Percentiles rank a stretch among this genome's conserved stretches.
Evolutionary conservation across 345 rosid species (phyloP).

Genomic region (Mercurialis annua): DNA sequence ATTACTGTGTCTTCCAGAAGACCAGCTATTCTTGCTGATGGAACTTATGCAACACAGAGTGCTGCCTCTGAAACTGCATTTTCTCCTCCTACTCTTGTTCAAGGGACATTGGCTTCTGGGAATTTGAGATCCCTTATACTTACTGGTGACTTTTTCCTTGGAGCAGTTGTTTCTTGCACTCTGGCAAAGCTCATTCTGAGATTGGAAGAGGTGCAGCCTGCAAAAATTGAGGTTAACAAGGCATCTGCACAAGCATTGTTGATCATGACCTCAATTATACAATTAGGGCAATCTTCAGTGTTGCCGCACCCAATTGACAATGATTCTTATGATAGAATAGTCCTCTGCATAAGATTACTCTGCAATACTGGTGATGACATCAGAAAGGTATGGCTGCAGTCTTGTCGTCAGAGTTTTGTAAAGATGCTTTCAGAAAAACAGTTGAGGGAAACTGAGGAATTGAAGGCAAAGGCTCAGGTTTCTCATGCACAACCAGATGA

Average conservation of each 20-base stretch:
- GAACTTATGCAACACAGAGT: slow-evolving; percentile 87
- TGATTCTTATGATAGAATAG: slow-evolving; percentile 86
- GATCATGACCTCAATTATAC: slow-evolving; percentile 89
- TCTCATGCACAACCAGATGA: slow-evolving; percentile 97
- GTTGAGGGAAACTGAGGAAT: slow-evolving; percentile 74
- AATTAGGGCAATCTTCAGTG: slow-evolving; percentile 84
- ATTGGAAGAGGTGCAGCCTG: slow-evolving; percentile 88
- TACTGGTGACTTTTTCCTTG: slow-evolving; percentile 95
- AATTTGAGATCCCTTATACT: slow-evolving; percentile 89
- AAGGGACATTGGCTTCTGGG: slow-evolving; percentile 66
- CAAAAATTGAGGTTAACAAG: slow-evolving; percentile 74
- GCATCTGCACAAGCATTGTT: slow-evolving; percentile 59
- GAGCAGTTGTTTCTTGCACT: slow-evolving; percentile 94
- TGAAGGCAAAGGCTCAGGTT: slow-evolving; percentile 90
- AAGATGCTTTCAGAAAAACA: slow-evolving; percentile 97
- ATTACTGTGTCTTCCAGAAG: slow-evolving; percentile 67
- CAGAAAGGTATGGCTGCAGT: slow-evolving; percentile 82
- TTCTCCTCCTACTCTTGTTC: slow-evolving; percentile 71
- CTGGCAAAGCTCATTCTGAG: slow-evolving; percentile 87
- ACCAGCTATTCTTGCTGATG: slow-evolving; percentile 88
- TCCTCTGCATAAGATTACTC: slow-evolving; percentile 71
- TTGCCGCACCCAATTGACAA: slow-evolving; percentile 91
- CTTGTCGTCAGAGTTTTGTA: slow-evolving; percentile 89
- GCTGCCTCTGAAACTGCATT: slow-evolving; percentile 92
- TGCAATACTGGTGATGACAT: slow-evolving; percentile 77